A percentile compares a stretch with the other conserved stretches of the same genome.
phyloP scores from a whole-genome alignment of 164 flowering plant genomes.

The Stephania yunnanensis region DNA sequence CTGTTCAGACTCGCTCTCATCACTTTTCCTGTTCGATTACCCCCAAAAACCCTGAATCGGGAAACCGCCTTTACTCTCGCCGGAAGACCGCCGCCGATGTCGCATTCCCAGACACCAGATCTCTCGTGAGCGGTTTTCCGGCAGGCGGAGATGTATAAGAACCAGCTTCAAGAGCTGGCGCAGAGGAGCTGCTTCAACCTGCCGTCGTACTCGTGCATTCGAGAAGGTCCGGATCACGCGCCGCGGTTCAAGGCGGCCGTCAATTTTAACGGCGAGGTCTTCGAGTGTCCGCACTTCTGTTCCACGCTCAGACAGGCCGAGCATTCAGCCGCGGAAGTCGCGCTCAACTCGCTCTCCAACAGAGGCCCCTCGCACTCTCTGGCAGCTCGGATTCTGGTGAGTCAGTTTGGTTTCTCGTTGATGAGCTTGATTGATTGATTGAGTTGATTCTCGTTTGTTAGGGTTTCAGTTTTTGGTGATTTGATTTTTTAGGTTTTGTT shows the following conservation, averaged over 20 bases:
- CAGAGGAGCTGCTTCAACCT: conserved; percentile 98
- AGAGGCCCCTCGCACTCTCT: conserved; percentile 88
- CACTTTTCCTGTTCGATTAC: no score
- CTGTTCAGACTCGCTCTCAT: no score
- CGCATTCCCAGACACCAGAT: no score
- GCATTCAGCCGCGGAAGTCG: conserved; percentile 98
- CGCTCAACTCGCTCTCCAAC: conserved; percentile 69
- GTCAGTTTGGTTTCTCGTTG: neutral
- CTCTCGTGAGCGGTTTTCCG: neutral
- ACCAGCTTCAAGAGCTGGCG: conserved; percentile 99
- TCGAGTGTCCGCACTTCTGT: conserved; percentile 79
- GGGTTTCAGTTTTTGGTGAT: neutral
- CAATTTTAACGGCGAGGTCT: conserved; percentile 87
- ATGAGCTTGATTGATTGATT: neutral
- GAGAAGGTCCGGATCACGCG: conserved; percentile 99
- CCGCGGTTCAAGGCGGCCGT: conserved; percentile 94
- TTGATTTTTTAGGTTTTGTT: neutral
- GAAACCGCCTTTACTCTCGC: no score
- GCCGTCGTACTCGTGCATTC: conserved; percentile 78
- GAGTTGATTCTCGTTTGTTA: conserved; percentile 8
- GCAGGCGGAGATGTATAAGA: conserved; percentile 67
- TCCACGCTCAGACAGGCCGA: conserved; percentile 96
- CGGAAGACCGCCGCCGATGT: no score
- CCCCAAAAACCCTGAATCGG: no score
- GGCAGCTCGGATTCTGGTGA: conserved; percentile 85